These are phyloP conservation scores for Hymenoscyphus occultus DNA, from an alignment of 2,329 filamentous ascomycete species.

Conservation along the genomic window DNA sequence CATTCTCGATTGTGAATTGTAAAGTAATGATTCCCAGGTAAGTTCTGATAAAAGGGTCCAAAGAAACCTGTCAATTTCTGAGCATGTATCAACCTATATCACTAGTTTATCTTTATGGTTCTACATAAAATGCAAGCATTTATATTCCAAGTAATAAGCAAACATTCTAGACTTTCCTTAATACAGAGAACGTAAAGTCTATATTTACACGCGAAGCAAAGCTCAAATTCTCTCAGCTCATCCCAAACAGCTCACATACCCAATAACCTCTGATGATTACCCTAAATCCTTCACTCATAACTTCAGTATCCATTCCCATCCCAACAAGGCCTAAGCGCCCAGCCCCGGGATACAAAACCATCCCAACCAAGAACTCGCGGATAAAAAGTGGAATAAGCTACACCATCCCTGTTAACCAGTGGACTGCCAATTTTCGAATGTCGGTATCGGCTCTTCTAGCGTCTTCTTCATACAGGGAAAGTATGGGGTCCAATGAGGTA, in stretches of 20 bases:
- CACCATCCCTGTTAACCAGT: not conserved
- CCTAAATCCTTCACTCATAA: not conserved
- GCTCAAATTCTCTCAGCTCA: too few species aligned
- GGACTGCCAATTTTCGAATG: not conserved
- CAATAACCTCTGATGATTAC: not conserved
- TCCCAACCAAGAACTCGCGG: not conserved
- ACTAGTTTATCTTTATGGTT: too few species aligned
- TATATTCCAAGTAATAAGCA: too few species aligned
- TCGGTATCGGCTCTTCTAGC: conserved; percentile 2
- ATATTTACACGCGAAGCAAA: too few species aligned
- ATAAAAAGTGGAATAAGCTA: not conserved
- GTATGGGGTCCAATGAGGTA: not conserved
- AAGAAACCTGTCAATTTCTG: too few species aligned
- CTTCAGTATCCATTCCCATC: not conserved
- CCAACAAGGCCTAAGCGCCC: not conserved
- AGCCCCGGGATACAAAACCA: not conserved
- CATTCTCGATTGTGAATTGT: too few species aligned
- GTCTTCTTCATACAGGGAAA: not conserved
- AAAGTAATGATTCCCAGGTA: too few species aligned
- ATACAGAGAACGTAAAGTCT: too few species aligned
- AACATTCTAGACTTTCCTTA: too few species aligned
- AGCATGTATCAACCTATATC: too few species aligned
- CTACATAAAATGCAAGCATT: too few species aligned
- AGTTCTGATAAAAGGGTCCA: too few species aligned
- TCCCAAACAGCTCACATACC: not conserved